Base-by-base conservation (phyloP, 805 yeast species). In the Ogataea corticis region DNA sequence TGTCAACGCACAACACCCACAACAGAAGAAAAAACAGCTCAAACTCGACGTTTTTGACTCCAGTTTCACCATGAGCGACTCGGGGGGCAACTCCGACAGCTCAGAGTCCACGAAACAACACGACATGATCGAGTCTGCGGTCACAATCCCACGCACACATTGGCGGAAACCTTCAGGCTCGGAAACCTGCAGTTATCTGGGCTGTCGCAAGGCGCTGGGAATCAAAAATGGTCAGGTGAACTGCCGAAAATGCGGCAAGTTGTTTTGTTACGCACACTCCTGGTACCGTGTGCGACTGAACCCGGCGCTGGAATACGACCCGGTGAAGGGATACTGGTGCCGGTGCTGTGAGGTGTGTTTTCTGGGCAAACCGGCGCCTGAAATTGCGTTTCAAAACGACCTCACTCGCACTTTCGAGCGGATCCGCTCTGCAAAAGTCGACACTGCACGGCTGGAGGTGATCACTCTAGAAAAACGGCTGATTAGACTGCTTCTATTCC, bases 211-310 rank as follows among this genome's bases (percentile, higher is more conserved):
- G 42, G 54, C 48, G 4, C 65, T 85, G 31, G 73, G 67, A 40
- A 67, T 77, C 21, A 75, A 79, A 46, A 76, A 73, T 52, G 87
- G 86, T 0, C 63, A 74, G 2, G 78, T 79, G 5, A 84, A 88
- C 60, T 87, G 96, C 63, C 67, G 92, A 18, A 77, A 76, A 52
- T 90, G 96, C 66, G 96, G 96, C 0, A 58, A 70, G 19, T 61
- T 89, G 14, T 87, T 66, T 58, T 89, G 97, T 61, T 75, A 75
- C 48, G 63, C 61, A 23, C 96, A 90, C 65, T 71, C 89, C 3
- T 60, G 67, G 41, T 81, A 71, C 54, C 69, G 73, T 42, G 72
- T 80, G 36, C 77, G 73, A 55, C 65, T 89, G 14, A 64, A 76
- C 48, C 55, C 62, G n/a, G 55, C 66, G 2, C 80, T 84, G 0